Evolutionary conservation across 257 asterid genomes (phyloP).

Genomic region (Rauvolfia tetraphylla): DNA sequence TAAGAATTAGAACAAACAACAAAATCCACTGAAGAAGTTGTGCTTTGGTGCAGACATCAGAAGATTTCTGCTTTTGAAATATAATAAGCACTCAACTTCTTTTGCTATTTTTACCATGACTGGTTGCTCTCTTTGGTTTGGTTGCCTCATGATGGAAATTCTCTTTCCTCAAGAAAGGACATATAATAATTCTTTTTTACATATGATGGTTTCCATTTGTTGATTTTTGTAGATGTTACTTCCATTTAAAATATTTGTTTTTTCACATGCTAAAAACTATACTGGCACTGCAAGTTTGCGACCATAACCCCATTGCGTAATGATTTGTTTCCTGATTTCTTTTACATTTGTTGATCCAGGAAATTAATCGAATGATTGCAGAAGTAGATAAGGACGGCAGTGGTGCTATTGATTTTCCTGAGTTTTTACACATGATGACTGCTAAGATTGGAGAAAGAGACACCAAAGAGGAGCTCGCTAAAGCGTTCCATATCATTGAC

Average conservation of each 20-base stretch:
- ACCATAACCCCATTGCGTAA: not conserved
- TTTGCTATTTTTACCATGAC: not conserved
- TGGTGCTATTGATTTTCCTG: constrained; percentile 92
- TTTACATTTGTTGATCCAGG: constrained; percentile 40
- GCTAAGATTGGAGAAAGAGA: constrained; percentile 95
- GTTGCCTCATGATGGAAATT: not conserved
- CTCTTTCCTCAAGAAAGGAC: not conserved
- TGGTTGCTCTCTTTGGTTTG: not conserved
- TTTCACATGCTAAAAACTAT: not conserved
- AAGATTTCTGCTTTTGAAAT: not conserved
- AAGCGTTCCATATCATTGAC: constrained; percentile 84
- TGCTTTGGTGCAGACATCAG: not conserved
- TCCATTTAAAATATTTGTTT: not conserved
- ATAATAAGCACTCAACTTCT: not conserved
- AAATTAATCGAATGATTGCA: constrained; percentile 80
- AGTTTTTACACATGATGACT: constrained; percentile 91
- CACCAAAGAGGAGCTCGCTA: constrained; percentile 77
- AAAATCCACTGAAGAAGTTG: not conserved
- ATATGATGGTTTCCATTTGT: not conserved
- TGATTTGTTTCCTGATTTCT: not conserved
- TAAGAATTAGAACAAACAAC: not conserved
- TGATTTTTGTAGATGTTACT: not conserved
- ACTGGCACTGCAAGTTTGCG: not conserved
- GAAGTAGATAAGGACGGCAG: constrained; percentile 94
- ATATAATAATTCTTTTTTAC: not conserved